Evolutionary conservation across 257 asterid genomes (phyloP), one percentile per base, ranked within the genome.

Genomic region (Apocynum venetum): DNA sequence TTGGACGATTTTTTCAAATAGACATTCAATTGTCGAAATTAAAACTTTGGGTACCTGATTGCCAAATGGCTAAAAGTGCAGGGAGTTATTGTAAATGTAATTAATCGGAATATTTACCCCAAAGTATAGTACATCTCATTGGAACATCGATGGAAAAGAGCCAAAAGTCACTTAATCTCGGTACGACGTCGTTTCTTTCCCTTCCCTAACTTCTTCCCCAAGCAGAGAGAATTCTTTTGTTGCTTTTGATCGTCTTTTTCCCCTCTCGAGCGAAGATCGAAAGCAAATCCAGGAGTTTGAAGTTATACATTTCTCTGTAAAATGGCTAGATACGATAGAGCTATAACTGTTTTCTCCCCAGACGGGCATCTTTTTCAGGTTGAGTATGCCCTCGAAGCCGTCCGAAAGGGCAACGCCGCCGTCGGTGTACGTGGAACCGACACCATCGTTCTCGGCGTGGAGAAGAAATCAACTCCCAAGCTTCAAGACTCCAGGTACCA

Each of bases 311-410:
- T 66, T 66, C 4, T 66, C 25, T 7, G 4, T 38, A 53, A 57
- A 20, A 93, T 94, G 98, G 98, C 97, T 35, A 84, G 98, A 78
- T 92, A 95, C 53, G 98, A 95, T 60, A 88, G 98, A 89, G 98
- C 98, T 25, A 92, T 92, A 59, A 92, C 98, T 0, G 98, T 92
- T 8, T 95, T 95, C 90, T 92, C 98, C 64, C 98, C 98, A 53
- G 98, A 92, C 78, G 98, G 98, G 12, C 98, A 95, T 82, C 90
- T 92, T 3, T 92, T 95, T 73, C 98, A 95, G 89, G 98, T 95
- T 57, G 98, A 95, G 78, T 95, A 95, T 84, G 98, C 98, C 41
- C 93, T 95, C 59, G 98, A 95, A 81, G 98, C 98, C 70, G 98
- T 95, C 47, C 96, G 98, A 25, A 95, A 95, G 82, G 98, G 98